phyloP scores from a whole-genome alignment of 2,329 filamentous ascomycete genomes.

The Ophiostoma perfectum region DNA sequence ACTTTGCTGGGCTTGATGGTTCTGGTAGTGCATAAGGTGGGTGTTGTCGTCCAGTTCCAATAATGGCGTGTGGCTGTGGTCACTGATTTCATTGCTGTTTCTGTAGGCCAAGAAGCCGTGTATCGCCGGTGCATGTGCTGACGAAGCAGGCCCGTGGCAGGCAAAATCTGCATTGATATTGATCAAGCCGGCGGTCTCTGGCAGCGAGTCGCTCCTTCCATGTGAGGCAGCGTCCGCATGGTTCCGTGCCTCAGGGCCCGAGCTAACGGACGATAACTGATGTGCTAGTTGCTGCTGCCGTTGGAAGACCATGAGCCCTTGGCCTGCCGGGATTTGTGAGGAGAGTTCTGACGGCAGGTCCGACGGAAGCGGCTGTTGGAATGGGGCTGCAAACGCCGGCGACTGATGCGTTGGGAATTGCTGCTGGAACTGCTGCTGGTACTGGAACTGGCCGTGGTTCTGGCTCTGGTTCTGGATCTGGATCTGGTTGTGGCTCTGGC shows the following conservation, averaged over 20 bases:
- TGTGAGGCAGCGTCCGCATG: background rate
- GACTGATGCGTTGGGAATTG: background rate
- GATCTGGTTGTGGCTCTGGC: too few species aligned
- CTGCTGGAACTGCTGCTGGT: background rate
- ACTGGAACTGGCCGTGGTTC: conserved; percentile 18
- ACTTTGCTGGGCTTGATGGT: background rate
- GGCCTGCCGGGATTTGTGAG: background rate
- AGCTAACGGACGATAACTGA: background rate
- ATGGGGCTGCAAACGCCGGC: background rate
- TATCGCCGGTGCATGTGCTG: background rate
- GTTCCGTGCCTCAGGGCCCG: background rate
- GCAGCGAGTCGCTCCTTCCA: background rate
- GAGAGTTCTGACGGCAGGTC: background rate
- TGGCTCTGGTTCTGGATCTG: conserved; percentile 14
- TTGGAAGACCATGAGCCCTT: background rate
- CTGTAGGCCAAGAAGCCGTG: background rate
- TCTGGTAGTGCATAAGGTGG: background rate
- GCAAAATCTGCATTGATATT: background rate
- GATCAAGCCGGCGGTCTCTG: background rate
- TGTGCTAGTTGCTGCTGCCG: background rate
- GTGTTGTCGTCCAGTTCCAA: background rate
- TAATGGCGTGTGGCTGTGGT: background rate
- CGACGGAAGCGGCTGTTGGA: background rate
- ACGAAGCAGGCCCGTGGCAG: background rate
- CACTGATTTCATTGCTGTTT: background rate